These are phyloP conservation scores for Aspergillus panamensis DNA, from an alignment of 495 filamentous ascomycete genomes.

Conservation along the genomic window DNA sequence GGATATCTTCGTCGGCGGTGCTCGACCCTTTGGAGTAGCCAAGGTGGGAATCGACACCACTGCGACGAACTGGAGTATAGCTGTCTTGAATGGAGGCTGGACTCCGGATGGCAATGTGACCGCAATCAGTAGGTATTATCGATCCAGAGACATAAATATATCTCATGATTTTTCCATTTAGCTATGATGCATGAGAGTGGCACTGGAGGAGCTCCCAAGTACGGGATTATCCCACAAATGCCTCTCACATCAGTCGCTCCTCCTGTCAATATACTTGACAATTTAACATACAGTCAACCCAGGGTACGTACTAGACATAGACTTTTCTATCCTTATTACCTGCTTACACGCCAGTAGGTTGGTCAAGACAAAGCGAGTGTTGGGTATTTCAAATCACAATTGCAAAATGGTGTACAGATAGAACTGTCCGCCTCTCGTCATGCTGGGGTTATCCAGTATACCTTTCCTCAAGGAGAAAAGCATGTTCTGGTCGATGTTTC, in stretches of 20 bases:
- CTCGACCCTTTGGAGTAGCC: conserved; percentile 61
- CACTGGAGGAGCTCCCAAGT: conserved; percentile 67
- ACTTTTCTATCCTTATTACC: background rate
- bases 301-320: conserved; percentile 18
- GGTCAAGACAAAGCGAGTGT: conserved; percentile 51
- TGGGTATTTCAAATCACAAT: conserved; percentile 58
- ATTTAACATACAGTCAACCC: conserved; percentile 39
- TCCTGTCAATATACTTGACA: conserved; percentile 41
- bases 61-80: conserved; percentile 50
- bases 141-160: background rate
- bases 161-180: conserved; percentile 1
- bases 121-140: conserved; percentile 45
- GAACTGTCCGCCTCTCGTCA: conserved; percentile 59
- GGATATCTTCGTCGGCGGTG: conserved; percentile 66
- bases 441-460: conserved; percentile 59
- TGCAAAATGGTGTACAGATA: conserved; percentile 53
- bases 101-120: conserved; percentile 57
- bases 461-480: conserved; percentile 47
- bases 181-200: conserved; percentile 67
- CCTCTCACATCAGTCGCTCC: conserved; percentile 40
- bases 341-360: conserved; percentile 22
- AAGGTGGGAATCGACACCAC: conserved; percentile 63
- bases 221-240: conserved; percentile 64
- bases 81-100: conserved; percentile 53
- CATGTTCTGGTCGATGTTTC: conserved; percentile 62